Conservation (phyloP, 176 grass and related monocot genomes). For the Pharus latifolius region DNA sequence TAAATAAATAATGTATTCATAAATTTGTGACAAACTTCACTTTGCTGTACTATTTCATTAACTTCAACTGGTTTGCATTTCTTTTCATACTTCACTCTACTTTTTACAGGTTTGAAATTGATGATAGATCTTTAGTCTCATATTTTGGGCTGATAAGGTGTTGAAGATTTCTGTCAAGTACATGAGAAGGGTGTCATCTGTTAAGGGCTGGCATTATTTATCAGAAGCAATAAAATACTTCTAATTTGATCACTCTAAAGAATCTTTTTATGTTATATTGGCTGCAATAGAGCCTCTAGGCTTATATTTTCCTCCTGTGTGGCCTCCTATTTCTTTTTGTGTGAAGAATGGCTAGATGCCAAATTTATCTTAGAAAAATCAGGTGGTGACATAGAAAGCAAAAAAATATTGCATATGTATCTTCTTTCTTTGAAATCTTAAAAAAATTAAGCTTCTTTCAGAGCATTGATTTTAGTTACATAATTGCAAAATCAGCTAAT, state of each 20-base stretch:
- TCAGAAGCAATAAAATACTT: neutral
- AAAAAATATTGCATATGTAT: neutral
- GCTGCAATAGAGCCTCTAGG: neutral
- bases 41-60: neutral
- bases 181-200: neutral
- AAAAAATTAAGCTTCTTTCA: neutral
- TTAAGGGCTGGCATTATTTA: neutral
- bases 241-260: too few species aligned
- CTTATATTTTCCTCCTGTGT: neutral
- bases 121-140: constrained; percentile 60
- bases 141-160: constrained; percentile 37
- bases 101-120: constrained; percentile 54
- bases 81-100: neutral
- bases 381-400: too few species aligned
- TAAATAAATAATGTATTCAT: neutral
- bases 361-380: too few species aligned
- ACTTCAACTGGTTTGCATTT: neutral
- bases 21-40: neutral
- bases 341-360: too few species aligned
- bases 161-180: neutral
- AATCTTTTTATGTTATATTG: too few species aligned
- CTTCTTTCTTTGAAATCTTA: neutral
- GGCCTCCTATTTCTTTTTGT: too few species aligned
- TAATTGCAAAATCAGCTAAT: neutral
- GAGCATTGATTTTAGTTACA: neutral